Conservation (phyloP, 192 early-diverging fungal species). For the Coemansia sp. region DNA sequence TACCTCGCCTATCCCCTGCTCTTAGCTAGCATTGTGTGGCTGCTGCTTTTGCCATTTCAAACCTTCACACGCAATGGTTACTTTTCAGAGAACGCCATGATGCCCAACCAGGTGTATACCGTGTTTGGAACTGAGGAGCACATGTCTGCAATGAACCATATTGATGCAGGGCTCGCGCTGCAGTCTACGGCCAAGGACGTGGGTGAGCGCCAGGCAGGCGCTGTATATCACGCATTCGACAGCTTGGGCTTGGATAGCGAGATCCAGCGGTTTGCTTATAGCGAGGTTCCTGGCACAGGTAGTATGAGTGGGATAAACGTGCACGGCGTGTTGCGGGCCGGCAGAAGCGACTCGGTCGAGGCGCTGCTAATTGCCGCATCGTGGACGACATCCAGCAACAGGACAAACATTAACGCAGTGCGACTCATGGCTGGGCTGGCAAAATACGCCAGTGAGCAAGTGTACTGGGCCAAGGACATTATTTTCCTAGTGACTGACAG, state of each 20-base stretch:
- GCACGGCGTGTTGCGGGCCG: slow-evolving; percentile 80
- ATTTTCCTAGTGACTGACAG: slow-evolving; percentile 86
- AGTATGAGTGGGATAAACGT: slow-evolving; percentile 66
- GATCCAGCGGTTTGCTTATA: slow-evolving; percentile 33
- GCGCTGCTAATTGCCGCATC: slow-evolving; percentile 83
- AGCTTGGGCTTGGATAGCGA: slow-evolving; percentile 47
- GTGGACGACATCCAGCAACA: slow-evolving; percentile 68
- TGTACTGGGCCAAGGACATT: slow-evolving; percentile 93
- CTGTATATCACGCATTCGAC: slow-evolving; percentile 21
- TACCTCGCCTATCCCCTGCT: slow-evolving; percentile 62
- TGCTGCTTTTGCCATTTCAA: slow-evolving; percentile 65
- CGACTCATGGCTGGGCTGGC: slow-evolving; percentile 47
- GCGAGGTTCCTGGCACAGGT: slow-evolving; percentile 34
- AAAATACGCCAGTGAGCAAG: slow-evolving; percentile 56
- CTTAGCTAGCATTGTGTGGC: slow-evolving; percentile 63
- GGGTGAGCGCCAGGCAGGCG: slow-evolving; percentile 12
- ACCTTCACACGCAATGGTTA: slow-evolving; percentile 68
- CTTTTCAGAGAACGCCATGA: slow-evolving; percentile 78
- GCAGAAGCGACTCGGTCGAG: slow-evolving; percentile 87
- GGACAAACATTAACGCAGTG: slow-evolving; percentile 37
- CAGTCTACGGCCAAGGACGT: background rate
- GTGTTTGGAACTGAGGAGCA: slow-evolving; percentile 35
- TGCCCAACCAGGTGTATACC: slow-evolving; percentile 66
- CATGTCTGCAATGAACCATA: slow-evolving; percentile 23
- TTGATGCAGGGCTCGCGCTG: slow-evolving; percentile 15